Evolutionary conservation across 2,329 filamentous ascomycete genomes (phyloP), one percentile per base, ranked within the genome.

Genomic region (Malbranchea zuffiana): DNA sequence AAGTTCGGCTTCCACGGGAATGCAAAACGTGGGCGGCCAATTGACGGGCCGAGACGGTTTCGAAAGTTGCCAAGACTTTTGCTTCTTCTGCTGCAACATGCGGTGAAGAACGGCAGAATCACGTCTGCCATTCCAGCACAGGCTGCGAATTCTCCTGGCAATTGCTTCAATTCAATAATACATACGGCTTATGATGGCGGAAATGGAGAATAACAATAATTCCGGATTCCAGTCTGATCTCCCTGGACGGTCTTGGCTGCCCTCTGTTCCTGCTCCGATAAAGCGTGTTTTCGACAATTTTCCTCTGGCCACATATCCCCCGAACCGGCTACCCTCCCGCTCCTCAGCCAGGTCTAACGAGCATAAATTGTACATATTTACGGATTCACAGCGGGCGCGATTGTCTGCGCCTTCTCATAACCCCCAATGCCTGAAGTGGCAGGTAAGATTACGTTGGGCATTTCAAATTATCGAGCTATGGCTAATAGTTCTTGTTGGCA

Each of bases 361-460:
- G 50, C 71, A 74, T 44, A 69, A 74, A 6, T 67, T 98, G 6
- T 86, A 86, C 57, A 68, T 94, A 39, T 96, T 95, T 60, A 72
- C 75, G 42, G 74, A 71, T 10, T 65, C 74, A 1, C 63, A 70
- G n/a, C 80, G 75, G 50, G 80, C 77, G 21, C 57, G 59, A 39
- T 54, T 54, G 25, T 77, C 76, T 3, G 62, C 67, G 19, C 82
- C 86, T 17, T 92, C 84, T 46, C 93, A 81, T 63, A 96, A 96
- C 56, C 90, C 90, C 7, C 76, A 78, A 41, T 98, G 90, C 66
- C 68, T 96, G 53, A 94, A 88, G 67, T 96, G 86, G 86, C 90
- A 96, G 82, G 85, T 88, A 51, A 48, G 75, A 31, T 12, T 13
- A 17, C 33, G 21, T 3, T n/a, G 6, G 31, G 29, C 11, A 26